Evolutionary conservation across 139 green algal genomes (phyloP).

Genomic region (Picochlorum costavermella): DNA sequence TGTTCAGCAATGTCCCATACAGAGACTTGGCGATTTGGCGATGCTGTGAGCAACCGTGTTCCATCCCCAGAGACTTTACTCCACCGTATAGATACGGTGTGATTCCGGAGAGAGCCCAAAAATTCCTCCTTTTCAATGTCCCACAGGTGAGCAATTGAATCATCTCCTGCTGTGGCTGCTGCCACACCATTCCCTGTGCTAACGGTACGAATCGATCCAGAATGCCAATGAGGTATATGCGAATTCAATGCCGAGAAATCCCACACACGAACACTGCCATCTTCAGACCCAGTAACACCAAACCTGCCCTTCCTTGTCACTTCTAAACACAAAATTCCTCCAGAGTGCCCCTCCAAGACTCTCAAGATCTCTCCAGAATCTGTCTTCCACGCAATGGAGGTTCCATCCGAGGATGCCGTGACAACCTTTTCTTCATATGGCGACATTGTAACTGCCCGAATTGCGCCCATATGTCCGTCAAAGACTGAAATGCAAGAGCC

Average conservation of each 20-base stretch:
- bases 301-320: slow-evolving; percentile 46
- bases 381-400: slow-evolving; percentile 19
- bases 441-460: slow-evolving; percentile 49
- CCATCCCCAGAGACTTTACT: slow-evolving; percentile 24
- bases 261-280: slow-evolving; percentile 39
- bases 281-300: slow-evolving; percentile 38
- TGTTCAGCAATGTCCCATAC: slow-evolving; percentile 30
- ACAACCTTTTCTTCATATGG: slow-evolving; percentile 29
- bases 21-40: slow-evolving; percentile 25
- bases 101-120: slow-evolving; percentile 23
- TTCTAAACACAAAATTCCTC: slow-evolving; percentile 37
- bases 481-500: slow-evolving; percentile 23
- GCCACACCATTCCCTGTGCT: neutral
- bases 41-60: slow-evolving; percentile 31
- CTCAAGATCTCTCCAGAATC: slow-evolving; percentile 23
- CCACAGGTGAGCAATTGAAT: slow-evolving; percentile 33
- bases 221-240: slow-evolving; percentile 15
- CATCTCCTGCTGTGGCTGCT: slow-evolving; percentile 15
- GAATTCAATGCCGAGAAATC: slow-evolving; percentile 24
- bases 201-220: slow-evolving; percentile 14
- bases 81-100: slow-evolving; percentile 32
- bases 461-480: slow-evolving; percentile 37
- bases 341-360: slow-evolving; percentile 59
- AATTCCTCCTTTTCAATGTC: slow-evolving; percentile 18
- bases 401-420: slow-evolving; percentile 39